These are phyloP conservation scores for Nevesoporus exiguus DNA, from an alignment of 768 basidiomycete species.

Conservation along the genomic window DNA sequence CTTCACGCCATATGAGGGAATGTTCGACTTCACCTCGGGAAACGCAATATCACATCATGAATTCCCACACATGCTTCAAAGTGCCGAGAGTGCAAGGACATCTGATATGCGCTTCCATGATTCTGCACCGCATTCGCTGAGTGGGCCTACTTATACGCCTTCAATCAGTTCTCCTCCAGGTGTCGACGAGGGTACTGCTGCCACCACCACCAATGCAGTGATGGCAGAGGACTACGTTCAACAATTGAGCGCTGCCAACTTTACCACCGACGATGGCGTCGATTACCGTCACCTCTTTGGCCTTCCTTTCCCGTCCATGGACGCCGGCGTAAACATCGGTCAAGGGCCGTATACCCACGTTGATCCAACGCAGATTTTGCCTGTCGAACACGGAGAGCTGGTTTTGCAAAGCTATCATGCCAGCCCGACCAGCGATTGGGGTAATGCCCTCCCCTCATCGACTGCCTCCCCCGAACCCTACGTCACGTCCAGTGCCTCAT, in stretches of 20 bases:
- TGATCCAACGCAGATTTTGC: slow-evolving; percentile 86
- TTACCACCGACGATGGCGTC: slow-evolving; percentile 53
- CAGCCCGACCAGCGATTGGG: slow-evolving; percentile 84
- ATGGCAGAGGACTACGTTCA: slow-evolving; percentile 75
- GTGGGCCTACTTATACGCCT: slow-evolving; percentile 35
- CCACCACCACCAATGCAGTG: slow-evolving; percentile 60
- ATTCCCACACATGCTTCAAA: slow-evolving; percentile 33
- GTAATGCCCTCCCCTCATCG: slow-evolving; percentile 65
- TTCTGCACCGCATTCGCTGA: slow-evolving; percentile 30
- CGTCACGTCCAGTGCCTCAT: slow-evolving; percentile 64
- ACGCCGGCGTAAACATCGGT: slow-evolving; percentile 37
- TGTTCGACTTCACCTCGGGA: slow-evolving; percentile 50
- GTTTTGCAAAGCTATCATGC: slow-evolving; percentile 56
- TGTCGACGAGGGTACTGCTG: slow-evolving; percentile 51
- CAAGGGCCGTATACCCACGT: slow-evolving; percentile 72
- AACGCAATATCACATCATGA: slow-evolving; percentile 36
- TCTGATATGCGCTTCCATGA: slow-evolving; percentile 33
- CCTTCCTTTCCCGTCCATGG: slow-evolving; percentile 57
- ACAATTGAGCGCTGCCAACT: slow-evolving; percentile 44
- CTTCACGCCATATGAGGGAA: slow-evolving; percentile 60
- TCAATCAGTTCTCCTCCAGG: slow-evolving; percentile 30
- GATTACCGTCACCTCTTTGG: slow-evolving; percentile 65
- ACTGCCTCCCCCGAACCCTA: slow-evolving; percentile 76
- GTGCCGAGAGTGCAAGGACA: slow-evolving; percentile 25
- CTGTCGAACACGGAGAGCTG: slow-evolving; percentile 40